phyloP scores from a whole-genome alignment of 2,329 filamentous ascomycete species.

The Madurella fahalii region DNA sequence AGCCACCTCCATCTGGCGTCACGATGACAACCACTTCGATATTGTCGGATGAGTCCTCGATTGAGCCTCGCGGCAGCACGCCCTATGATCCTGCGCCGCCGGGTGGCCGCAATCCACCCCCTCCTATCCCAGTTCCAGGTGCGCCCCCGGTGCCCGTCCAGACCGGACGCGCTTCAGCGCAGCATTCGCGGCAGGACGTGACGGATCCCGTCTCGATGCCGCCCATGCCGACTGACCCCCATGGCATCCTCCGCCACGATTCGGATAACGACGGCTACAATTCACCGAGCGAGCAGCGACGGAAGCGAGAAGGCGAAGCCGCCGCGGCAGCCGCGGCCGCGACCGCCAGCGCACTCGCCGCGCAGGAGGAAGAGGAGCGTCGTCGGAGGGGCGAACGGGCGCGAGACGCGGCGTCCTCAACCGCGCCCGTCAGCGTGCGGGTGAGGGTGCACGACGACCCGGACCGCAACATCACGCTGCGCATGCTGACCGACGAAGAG shows the following conservation, averaged over 20 bases:
- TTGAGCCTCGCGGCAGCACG: slow-evolving; percentile 35
- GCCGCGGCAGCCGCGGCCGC: slow-evolving; percentile 47
- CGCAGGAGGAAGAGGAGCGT: slow-evolving; percentile 41
- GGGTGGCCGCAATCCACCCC: slow-evolving; percentile 21
- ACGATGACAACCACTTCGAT: slow-evolving; percentile 25
- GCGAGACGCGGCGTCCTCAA: slow-evolving; percentile 40
- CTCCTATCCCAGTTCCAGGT: slow-evolving; percentile 1
- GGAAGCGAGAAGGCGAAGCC: slow-evolving; percentile 42
- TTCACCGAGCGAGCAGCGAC: slow-evolving; percentile 37
- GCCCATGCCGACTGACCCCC: slow-evolving; percentile 50
- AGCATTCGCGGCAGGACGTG: slow-evolving; percentile 37
- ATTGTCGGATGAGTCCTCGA: slow-evolving; percentile 33
- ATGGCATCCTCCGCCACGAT: slow-evolving; percentile 40
- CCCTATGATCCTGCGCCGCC: slow-evolving; percentile 30
- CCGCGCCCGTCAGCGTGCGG: slow-evolving; percentile 51
- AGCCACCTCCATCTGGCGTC: slow-evolving; percentile 20
- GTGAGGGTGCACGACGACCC: slow-evolving; percentile 58
- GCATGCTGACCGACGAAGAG: slow-evolving; percentile 59
- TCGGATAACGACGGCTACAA: slow-evolving; percentile 43
- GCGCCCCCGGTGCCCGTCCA: slow-evolving; percentile 4
- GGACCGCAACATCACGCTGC: slow-evolving; percentile 57
- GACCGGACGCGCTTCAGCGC: slow-evolving; percentile 34
- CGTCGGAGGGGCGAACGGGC: slow-evolving; percentile 33
- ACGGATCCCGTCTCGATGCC: slow-evolving; percentile 45
- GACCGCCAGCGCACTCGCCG: slow-evolving; percentile 45